Evolutionary conservation across 2,329 filamentous ascomycete genomes (phyloP).

Genomic region (Colletotrichum cuscutae): DNA sequence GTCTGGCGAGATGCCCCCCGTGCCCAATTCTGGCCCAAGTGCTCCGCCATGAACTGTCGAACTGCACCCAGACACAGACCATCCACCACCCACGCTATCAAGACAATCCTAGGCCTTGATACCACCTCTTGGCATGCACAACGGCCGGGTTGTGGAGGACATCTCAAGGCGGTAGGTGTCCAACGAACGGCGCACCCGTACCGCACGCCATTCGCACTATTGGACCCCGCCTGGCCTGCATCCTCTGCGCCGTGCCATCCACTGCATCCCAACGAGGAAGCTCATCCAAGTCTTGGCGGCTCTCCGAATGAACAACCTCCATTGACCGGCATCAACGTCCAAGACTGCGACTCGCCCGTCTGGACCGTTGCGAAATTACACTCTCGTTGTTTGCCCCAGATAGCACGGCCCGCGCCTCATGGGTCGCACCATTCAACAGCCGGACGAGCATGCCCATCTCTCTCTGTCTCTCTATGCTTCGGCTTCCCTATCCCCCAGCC

Average conservation of each 20-base stretch:
- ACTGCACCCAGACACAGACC: neutral
- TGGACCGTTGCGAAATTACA: neutral
- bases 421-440: neutral
- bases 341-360: neutral
- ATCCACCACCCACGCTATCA: neutral
- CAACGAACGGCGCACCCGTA: neutral
- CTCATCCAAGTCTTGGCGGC: slow-evolving; percentile 22
- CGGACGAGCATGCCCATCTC: neutral
- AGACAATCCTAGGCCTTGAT: neutral
- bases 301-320: neutral
- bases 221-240: slow-evolving; percentile 8
- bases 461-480: neutral
- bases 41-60: neutral
- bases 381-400: neutral
- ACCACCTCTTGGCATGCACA: slow-evolving; percentile 3
- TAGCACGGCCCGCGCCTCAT: neutral
- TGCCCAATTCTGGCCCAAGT: neutral
- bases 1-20: neutral
- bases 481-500: neutral
- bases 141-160: neutral
- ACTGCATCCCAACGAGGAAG: slow-evolving; percentile 30
- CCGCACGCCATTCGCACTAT: slow-evolving; percentile 29
- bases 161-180: slow-evolving; percentile 20
- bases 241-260: slow-evolving; percentile 22
- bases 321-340: neutral